phyloP scores from a whole-genome alignment of 495 filamentous ascomycete genomes.

The Amphirosellinia nigrospora region DNA sequence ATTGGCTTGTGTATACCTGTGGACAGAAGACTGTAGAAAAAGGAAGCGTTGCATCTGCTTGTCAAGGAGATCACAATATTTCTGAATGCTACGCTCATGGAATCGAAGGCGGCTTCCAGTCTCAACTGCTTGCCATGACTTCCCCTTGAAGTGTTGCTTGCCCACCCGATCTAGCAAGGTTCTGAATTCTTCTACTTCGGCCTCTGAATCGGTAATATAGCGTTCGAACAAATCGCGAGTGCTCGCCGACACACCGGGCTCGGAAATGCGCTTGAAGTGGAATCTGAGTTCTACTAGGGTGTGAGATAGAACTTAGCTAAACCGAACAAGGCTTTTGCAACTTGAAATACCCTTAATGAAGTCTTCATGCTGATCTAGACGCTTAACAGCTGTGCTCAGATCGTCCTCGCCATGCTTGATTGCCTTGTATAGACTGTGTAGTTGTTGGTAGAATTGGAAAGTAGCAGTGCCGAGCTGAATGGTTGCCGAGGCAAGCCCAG shows the following conservation, averaged over 20 bases:
- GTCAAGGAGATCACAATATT: constrained; percentile 14
- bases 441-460: constrained; percentile 14
- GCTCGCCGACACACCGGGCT: background rate
- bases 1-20: background rate
- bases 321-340: background rate
- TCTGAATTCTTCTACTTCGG: constrained; percentile 9
- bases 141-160: background rate
- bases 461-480: constrained; percentile 19
- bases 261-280: background rate
- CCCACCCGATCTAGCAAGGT: background rate
- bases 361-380: background rate
- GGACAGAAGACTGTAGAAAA: constrained; percentile 12
- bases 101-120: constrained; percentile 9
- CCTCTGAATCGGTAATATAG: background rate
- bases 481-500: constrained; percentile 7
- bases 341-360: constrained; percentile 3
- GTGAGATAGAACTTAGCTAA: background rate
- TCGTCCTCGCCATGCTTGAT: constrained; percentile 15
- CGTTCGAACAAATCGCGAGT: constrained; percentile 1
- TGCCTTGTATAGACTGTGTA: constrained; percentile 9
- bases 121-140: constrained; percentile 4
- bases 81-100: constrained; percentile 13
- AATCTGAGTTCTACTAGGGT: background rate
- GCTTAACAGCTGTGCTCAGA: background rate
- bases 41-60: constrained; percentile 17